phyloP scores from a whole-genome alignment of 2,329 filamentous ascomycete species.

The Diaporthe citriasiana region DNA sequence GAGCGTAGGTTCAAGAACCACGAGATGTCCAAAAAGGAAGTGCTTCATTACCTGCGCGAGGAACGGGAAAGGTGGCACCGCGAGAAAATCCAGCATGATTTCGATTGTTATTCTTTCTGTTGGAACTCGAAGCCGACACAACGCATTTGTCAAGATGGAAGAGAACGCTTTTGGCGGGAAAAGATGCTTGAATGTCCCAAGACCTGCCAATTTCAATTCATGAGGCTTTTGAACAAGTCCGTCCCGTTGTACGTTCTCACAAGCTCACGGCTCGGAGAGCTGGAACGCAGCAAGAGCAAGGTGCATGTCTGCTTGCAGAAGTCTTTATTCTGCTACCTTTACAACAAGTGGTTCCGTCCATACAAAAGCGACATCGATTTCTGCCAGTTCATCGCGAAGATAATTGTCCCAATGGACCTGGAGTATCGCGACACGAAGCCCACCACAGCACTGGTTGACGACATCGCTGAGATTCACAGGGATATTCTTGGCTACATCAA shows the following conservation, averaged over 20 bases:
- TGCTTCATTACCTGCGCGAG: neutral
- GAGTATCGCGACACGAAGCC: neutral
- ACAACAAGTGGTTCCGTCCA: slow-evolving; percentile 9
- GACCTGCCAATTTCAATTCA: too few species aligned
- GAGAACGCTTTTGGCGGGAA: neutral
- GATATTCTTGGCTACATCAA: neutral
- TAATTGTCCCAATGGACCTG: neutral
- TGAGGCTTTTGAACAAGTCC: slow-evolving; percentile 4
- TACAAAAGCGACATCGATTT: slow-evolving; percentile 13
- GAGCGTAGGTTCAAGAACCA: slow-evolving; percentile 1
- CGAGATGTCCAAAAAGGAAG: neutral
- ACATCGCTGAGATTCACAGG: neutral
- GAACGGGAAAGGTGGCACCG: neutral
- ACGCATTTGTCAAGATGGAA: neutral
- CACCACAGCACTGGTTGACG: neutral
- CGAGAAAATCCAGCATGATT: neutral
- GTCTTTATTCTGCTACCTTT: slow-evolving; percentile 11
- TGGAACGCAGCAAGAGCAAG: neutral
- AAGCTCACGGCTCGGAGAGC: neutral
- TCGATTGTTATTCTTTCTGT: neutral
- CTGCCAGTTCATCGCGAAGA: neutral
- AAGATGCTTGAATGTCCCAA: too few species aligned
- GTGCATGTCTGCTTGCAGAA: neutral
- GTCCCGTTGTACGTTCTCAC: neutral
- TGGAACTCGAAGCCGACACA: neutral